phyloP scores from a whole-genome alignment of 345 rosid genomes.

The Euphorbia peplus region DNA sequence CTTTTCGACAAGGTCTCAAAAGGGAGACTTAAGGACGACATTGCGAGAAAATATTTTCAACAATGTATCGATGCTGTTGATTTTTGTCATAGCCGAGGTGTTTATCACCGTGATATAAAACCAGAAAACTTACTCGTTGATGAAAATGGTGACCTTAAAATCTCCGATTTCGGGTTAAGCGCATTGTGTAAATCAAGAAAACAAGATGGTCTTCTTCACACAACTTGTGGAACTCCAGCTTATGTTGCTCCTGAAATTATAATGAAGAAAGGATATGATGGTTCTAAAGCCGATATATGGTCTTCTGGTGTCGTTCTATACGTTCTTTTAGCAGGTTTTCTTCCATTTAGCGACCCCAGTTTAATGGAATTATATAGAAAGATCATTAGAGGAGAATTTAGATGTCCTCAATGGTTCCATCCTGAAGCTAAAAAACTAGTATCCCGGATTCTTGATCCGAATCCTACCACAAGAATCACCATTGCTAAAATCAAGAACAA shows the following conservation, averaged over 20 bases:
- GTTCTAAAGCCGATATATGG: constrained; percentile 83
- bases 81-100: constrained; percentile 81
- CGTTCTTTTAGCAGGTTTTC: constrained; percentile 71
- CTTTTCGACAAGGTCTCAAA: constrained; percentile 65
- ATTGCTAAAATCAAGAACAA: constrained; percentile 53
- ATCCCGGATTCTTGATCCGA: constrained; percentile 64
- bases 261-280: constrained; percentile 72
- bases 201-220: constrained; percentile 78
- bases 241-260: constrained; percentile 87
- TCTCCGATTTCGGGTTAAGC: constrained; percentile 75
- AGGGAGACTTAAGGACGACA: constrained; percentile 73
- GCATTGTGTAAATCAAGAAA: constrained; percentile 53
- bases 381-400: constrained; percentile 65
- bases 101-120: constrained; percentile 81
- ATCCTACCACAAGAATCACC: constrained; percentile 56
- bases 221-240: constrained; percentile 92
- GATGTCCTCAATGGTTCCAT: constrained; percentile 67
- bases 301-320: constrained; percentile 75
- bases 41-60: constrained; percentile 66
- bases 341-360: constrained; percentile 67
- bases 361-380: constrained; percentile 66
- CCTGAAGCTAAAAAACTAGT: constrained; percentile 67
- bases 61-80: constrained; percentile 73
- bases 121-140: constrained; percentile 85
- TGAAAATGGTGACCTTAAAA: constrained; percentile 62